Base-by-base conservation (phyloP, 768 basidiomycete genomes). In the Calocybe cyanea region DNA sequence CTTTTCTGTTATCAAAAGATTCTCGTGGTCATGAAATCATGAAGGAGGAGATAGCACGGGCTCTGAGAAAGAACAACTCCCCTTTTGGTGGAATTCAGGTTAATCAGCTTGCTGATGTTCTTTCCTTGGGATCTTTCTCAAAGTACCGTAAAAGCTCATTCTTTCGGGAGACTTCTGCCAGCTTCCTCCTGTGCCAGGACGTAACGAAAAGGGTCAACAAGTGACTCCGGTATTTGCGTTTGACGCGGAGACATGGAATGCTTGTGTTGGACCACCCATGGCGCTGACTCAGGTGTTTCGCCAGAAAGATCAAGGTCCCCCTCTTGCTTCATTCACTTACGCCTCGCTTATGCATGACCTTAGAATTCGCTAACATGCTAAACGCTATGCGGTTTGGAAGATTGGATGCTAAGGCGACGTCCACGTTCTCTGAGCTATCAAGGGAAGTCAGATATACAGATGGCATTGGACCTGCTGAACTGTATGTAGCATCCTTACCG, bases 81-180 rank as follows among this genome's bases (percentile, higher is more conserved):
- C 87, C 90, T 0, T 94, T 92, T 54, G 92, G 92, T 9, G 91
- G 91, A 4, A 90, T 95, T 37, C 91, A 93, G 72, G 87, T 86
- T 33, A 7, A 51, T 46, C 15, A 21, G n/a, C 44, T 41, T 19
- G 19, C 11, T 18, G 33, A 18, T 3, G 34, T 17, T 9, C 24
- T 25, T 44, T 15, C 21, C 42, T 2, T 43, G n/a, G 34, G 11
- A 5, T 28, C 25, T 28, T 11, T 28, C 25, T 28, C 25, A 34
- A 32, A 35, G n/a, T 19, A 36, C 19, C 41, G 7, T 21, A 17
- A n/a, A 48, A 92, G 85, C 77, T 93, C 42, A 73, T 88, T 25
- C 67, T 93, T 3, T 91, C 85, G 7, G 92, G 92, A 6, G 92
- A 96, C 59, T 94, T 94, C 62, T 93, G 81, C 59, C 92, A 96